Percentiles rank a stretch among this genome's conserved stretches.
Conservation (phyloP, 140 eudicot genomes). For the Flaveria floridana region DNA sequence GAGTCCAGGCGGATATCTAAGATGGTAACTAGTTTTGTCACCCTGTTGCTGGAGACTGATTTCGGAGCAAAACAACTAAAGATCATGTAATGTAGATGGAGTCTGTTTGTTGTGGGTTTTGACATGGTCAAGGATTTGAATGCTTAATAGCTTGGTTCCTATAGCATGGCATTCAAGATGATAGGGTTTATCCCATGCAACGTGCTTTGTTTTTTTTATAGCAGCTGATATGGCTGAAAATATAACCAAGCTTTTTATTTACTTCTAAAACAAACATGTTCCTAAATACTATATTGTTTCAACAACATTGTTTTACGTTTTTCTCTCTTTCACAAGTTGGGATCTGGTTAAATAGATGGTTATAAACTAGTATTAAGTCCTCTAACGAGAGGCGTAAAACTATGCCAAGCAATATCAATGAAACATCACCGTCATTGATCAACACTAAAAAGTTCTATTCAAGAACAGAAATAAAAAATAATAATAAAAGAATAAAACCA, state of each 20-base stretch:
- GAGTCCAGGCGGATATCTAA: conserved; percentile 39
- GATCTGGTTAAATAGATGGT: too few species aligned
- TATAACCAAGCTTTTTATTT: neutral
- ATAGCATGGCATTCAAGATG: neutral
- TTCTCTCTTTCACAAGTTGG: too few species aligned
- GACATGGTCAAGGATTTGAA: neutral
- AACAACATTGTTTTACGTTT: too few species aligned
- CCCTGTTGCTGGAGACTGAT: neutral
- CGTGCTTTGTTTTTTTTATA: neutral
- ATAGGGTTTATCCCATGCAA: neutral
- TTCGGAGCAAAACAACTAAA: neutral
- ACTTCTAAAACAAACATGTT: too few species aligned
- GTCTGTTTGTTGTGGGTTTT: neutral
- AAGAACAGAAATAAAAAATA: too few species aligned
- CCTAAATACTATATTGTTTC: neutral
- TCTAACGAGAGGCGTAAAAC: too few species aligned
- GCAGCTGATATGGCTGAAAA: neutral
- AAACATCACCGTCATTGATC: too few species aligned
- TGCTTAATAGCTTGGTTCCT: neutral
- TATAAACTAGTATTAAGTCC: too few species aligned
- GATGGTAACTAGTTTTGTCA: neutral
- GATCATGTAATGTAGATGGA: neutral
- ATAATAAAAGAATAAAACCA: too few species aligned
- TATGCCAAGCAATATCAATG: too few species aligned
- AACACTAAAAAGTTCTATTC: too few species aligned